Evolutionary conservation across 441 rosid genomes (phyloP).

Genomic region (Gossypium laxum): DNA sequence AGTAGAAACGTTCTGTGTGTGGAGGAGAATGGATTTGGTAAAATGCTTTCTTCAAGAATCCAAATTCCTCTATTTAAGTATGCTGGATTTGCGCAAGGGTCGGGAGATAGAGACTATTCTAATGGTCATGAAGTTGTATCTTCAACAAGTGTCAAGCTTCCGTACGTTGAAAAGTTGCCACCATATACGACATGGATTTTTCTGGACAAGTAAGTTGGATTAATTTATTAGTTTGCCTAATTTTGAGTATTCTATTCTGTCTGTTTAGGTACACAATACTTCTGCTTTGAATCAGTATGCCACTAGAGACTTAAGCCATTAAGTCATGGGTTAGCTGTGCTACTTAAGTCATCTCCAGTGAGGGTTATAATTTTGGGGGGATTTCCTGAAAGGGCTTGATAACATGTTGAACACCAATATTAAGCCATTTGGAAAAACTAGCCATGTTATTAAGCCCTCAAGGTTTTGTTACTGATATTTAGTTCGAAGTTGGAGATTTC

Average conservation of each 20-base stretch:
- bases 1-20: constrained; percentile 12
- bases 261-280: background rate
- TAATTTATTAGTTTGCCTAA: background rate
- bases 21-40: constrained; percentile 25
- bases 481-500: background rate
- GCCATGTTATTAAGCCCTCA: background rate
- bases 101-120: constrained; percentile 57
- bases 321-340: background rate
- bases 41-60: constrained; percentile 31
- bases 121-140: constrained; percentile 43
- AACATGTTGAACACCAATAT: background rate
- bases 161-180: constrained; percentile 51
- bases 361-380: background rate
- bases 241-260: background rate
- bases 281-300: background rate
- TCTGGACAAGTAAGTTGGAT: constrained; percentile 42
- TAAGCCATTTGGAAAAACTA: background rate
- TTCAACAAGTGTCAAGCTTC: constrained; percentile 38
- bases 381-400: background rate
- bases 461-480: background rate
- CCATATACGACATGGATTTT: constrained; percentile 63
- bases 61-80: constrained; percentile 35
- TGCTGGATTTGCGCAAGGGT: constrained; percentile 43
- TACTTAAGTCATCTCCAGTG: background rate
- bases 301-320: background rate